phyloP scores from a whole-genome alignment of 139 green algal genomes.

The Coccomyxa sp. region DNA sequence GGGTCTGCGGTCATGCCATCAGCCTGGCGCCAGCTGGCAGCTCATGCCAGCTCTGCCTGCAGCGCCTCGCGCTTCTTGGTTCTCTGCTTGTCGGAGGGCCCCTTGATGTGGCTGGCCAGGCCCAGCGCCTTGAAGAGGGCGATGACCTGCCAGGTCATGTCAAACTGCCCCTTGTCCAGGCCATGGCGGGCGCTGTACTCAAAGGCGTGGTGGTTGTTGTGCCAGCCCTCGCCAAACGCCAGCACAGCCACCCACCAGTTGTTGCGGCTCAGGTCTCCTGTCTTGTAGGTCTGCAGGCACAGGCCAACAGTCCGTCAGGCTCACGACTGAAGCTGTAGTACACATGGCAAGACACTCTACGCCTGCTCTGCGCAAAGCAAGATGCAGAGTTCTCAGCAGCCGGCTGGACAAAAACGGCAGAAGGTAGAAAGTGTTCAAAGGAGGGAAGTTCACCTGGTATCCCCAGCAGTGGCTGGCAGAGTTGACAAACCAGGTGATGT shows the following conservation, averaged over 20 bases:
- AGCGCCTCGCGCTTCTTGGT: too few relatives aligned
- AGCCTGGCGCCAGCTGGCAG: too few relatives aligned
- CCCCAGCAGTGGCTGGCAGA: constrained; percentile 94
- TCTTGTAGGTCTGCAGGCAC: constrained; percentile 32
- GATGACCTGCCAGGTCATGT: constrained; percentile 78
- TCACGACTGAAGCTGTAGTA: neutral
- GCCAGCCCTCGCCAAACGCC: constrained; percentile 93
- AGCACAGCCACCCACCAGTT: constrained; percentile 83
- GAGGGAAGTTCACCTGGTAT: constrained; percentile 44
- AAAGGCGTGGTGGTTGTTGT: constrained; percentile 55
- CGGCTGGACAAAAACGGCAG: too few relatives aligned
- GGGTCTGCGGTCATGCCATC: too few relatives aligned
- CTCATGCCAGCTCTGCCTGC: too few relatives aligned
- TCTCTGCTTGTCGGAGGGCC: constrained; percentile 84
- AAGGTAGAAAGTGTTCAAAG: constrained; percentile 51
- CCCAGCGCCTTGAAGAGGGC: constrained; percentile 58
- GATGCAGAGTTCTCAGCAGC: too few relatives aligned
- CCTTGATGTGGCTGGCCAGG: constrained; percentile 83
- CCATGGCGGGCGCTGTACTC: constrained; percentile 70
- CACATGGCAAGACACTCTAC: neutral
- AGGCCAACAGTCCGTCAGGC: neutral
- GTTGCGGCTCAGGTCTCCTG: constrained; percentile 73
- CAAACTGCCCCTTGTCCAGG: constrained; percentile 78
- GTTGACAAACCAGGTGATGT: constrained; percentile 99
- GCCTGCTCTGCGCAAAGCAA: neutral